Evolutionary conservation across 441 rosid genomes (phyloP).

Genomic region (Kokia cookei): DNA sequence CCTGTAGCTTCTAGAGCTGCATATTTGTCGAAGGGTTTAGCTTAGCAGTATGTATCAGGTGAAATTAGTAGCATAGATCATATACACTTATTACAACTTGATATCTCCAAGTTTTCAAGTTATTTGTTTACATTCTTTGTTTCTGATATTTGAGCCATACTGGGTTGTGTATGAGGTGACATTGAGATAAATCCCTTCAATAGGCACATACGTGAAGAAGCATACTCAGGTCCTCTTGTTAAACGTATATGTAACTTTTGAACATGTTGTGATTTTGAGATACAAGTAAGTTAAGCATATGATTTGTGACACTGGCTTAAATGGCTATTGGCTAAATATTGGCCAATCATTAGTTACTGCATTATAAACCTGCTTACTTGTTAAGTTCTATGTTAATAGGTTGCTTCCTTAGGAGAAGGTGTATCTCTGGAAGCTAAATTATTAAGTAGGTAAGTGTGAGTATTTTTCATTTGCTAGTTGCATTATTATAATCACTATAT

Average conservation of each 20-base stretch:
- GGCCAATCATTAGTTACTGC: background rate
- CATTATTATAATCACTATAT: constrained; percentile 7
- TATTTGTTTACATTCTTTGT: background rate
- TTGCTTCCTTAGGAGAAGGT: constrained; percentile 95
- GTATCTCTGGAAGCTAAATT: constrained; percentile 91
- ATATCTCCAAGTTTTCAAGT: background rate
- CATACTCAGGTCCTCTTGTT: background rate
- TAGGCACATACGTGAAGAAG: background rate
- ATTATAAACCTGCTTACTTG: constrained; percentile 7
- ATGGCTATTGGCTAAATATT: background rate
- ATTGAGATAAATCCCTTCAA: background rate
- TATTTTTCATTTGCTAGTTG: constrained; percentile 2
- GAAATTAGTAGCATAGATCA: background rate
- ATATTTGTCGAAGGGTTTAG: background rate
- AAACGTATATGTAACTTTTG: background rate
- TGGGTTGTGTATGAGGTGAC: background rate
- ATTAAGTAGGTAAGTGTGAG: constrained; percentile 50
- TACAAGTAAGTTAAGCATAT: background rate
- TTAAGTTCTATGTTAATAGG: constrained; percentile 33
- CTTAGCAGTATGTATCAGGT: background rate
- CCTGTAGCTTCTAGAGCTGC: background rate
- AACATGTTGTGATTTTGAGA: background rate
- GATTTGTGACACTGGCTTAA: background rate
- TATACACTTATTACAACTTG: background rate
- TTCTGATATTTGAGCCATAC: background rate